Base-by-base conservation (phyloP, 371 early-diverging fungal genomes). In the Haplosporangium sp. region DNA sequence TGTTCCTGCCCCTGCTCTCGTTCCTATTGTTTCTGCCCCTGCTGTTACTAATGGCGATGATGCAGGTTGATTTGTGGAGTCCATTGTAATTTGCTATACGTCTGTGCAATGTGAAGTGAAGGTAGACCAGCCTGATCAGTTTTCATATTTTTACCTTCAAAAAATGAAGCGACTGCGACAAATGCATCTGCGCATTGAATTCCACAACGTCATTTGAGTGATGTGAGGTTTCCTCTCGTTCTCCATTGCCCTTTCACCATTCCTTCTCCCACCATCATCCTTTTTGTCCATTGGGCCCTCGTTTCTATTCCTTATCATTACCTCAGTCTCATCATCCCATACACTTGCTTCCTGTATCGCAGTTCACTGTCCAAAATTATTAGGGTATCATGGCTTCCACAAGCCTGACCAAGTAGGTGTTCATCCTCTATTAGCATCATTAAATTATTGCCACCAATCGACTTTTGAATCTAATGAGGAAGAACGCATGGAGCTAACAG, bases 361-460 rank as follows among this genome's bases (percentile, higher is more conserved):
- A 43, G 43, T 14, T 16, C 50, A 51, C 43, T 13, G 54, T 18
- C 41, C 40, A 18, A 21, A 16, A 29, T 37, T 40, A 50, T 4
- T 4, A 29, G 18, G 57, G 57, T 53, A 51, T 45, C 60, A 67
- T 67, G 68, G 61, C 67, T 38, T 52, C 58, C 46, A 55, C 54
- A 10, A 47, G 48, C 62, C 56, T 54, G 51, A 55, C 62, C n/a
- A 67, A 59, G 68, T 59, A 55, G 42, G 60, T 59, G 50, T 50
- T 18, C 36, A 18, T 18, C 21, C 23, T 46, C 45, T 37, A 12
- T 38, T 37, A 40, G 13, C 23, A 41, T 36, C 43, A 23, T 53
- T 62, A 5, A 5, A 29, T 29, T 29, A 29, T 29, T 29, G 29
- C 29, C 29, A 29, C 29, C 29, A 29, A 29, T 29, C 29, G 29